Base-by-base conservation (phyloP, 768 basidiomycete species). In the Rhizopogon sp. region DNA sequence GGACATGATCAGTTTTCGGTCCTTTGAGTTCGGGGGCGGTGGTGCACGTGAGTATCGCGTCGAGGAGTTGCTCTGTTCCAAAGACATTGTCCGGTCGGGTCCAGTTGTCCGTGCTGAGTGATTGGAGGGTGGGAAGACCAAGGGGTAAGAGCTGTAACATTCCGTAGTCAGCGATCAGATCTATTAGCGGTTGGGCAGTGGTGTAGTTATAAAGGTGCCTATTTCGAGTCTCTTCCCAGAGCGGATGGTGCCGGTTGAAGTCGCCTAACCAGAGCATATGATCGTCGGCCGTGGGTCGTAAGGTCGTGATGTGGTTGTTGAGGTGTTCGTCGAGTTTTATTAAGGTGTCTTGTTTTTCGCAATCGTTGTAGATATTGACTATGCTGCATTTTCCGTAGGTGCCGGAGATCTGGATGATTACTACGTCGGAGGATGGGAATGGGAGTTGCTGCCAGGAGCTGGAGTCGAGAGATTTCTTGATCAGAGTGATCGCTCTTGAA, bases 161-260 rank as follows among this genome's bases (percentile, higher is more conserved):
- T 14, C 45, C 43, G 35, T 59, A 39, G 20, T 53, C 31, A n/a
- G 56, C 58, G 14, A 57, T 37, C 1, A 59, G 37, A 33, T 59
- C 46, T 3, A 59, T 39, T 3, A 59, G 37, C 1, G 40, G 20
- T 14, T 59, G 49, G 2, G 56, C 33, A 1, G n/a, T 37, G 16
- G 31, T 22, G 20, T 2, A 52, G 54, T 16, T 52, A 29, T 62
- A 59, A 1, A 66, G 57, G 31, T 31, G 31, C 9, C 31, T 31
- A 9, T 31, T 17, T 20, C n/a, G 43, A 1, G 43, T 11, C 2
- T 60, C 57, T 9, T 67, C 64, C 65, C 66, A 67, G 1, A 60
- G 41, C 0, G 59, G 64, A 52, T 66, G 65, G 49, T 67, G 66
- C 6, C 54, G 47, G 44, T 66, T 67, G 60, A 67, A 67, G 60